Evolutionary conservation across 805 yeast genomes (phyloP).

Genomic region (Diddensiella santjacobensis): DNA sequence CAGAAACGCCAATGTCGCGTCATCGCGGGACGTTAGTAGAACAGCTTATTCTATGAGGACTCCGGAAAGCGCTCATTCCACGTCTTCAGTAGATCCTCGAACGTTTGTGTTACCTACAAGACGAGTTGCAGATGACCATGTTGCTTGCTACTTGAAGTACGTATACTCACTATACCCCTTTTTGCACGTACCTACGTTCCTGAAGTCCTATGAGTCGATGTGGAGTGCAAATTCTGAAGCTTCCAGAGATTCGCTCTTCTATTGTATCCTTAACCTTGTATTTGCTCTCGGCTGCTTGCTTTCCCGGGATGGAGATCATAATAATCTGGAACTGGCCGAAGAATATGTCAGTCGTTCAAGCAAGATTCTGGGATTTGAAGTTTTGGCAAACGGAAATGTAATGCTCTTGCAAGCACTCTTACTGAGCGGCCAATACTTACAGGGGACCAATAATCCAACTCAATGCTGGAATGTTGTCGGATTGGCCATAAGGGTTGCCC

Average conservation of each 20-base stretch:
- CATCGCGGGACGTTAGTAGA: not conserved
- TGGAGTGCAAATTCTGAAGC: conserved; percentile 18
- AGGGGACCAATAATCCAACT: conserved; percentile 24
- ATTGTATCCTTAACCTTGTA: conserved; percentile 25
- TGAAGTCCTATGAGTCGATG: conserved; percentile 22
- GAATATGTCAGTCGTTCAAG: conserved; percentile 24
- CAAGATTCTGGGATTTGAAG: conserved; percentile 21
- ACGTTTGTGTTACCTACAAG: conserved; percentile 21
- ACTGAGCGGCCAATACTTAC: conserved; percentile 25
- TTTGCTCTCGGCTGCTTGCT: conserved; percentile 28
- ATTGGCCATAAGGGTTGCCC: conserved; percentile 41
- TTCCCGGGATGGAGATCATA: conserved; percentile 5
- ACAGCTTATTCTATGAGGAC: not conserved
- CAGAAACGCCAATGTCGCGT: not conserved
- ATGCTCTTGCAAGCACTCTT: conserved; percentile 27
- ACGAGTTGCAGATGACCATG: conserved; percentile 25
- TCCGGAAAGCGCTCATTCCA: not conserved
- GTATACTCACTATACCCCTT: conserved; percentile 27
- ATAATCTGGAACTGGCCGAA: conserved; percentile 6
- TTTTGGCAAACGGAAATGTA: conserved; percentile 23
- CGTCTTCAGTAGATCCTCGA: not conserved
- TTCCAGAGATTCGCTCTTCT: conserved; percentile 21
- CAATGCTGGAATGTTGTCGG: conserved; percentile 44
- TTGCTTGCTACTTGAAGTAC: conserved; percentile 24
- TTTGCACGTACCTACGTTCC: conserved; percentile 26